Evolutionary conservation across 495 filamentous ascomycete genomes (phyloP).

Genomic region (Aspergillus cristatus): DNA sequence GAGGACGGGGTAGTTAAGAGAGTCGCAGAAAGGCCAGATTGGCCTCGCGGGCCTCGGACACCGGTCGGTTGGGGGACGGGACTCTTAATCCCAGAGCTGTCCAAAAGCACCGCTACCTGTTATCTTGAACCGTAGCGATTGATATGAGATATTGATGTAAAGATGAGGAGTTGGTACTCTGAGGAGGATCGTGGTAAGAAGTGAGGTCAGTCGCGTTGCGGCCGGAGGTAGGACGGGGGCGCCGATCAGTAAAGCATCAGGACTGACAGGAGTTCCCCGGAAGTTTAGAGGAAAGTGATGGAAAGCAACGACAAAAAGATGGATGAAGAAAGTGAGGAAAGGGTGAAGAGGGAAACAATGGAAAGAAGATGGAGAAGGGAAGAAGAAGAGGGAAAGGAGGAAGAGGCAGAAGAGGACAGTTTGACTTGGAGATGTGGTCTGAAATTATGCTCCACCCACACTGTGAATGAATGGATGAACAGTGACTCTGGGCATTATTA

Average conservation of each 20-base stretch:
- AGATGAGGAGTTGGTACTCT: too few species aligned
- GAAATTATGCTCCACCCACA: background rate
- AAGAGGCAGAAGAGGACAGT: conserved; percentile 25
- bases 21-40: conserved; percentile 14
- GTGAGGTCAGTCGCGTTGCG: too few species aligned
- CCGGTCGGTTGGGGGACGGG: too few species aligned
- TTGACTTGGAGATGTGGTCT: conserved; percentile 17
- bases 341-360: conserved; percentile 6
- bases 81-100: too few species aligned
- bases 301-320: conserved; percentile 4
- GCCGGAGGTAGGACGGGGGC: too few species aligned
- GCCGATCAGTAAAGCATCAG: conserved; percentile 14
- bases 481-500: too few species aligned
- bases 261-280: background rate
- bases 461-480: too few species aligned
- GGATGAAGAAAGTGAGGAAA: conserved; percentile 1
- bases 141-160: too few species aligned
- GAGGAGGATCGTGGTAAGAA: too few species aligned
- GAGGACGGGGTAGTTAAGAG: conserved; percentile 8
- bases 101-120: too few species aligned
- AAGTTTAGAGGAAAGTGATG: conserved; percentile 1
- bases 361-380: conserved; percentile 9
- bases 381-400: conserved; percentile 13
- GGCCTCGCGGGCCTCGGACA: too few species aligned
- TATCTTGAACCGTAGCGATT: too few species aligned